Evolutionary conservation across 2,329 filamentous ascomycete genomes (phyloP).

Genomic region (Ascochyta fabae): DNA sequence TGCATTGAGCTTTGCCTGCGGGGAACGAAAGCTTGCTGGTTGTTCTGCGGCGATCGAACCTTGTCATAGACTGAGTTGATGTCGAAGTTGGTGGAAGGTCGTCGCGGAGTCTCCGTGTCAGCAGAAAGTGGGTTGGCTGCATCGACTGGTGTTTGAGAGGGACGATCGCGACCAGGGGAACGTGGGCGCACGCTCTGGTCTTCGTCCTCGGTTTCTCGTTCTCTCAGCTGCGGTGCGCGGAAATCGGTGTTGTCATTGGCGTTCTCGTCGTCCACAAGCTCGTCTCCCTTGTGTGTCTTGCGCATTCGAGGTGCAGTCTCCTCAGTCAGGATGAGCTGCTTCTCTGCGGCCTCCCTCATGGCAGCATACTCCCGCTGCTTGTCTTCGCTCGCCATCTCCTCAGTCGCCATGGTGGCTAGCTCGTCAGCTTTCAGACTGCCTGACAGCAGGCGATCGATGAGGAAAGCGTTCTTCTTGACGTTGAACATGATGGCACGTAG

Average conservation of each 20-base stretch:
- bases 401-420: constrained; percentile 84
- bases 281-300: constrained; percentile 93
- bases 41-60: constrained; percentile 73
- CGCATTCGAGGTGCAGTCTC: constrained; percentile 75
- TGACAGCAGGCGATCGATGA: constrained; percentile 77
- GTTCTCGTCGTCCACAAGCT: constrained; percentile 78
- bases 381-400: constrained; percentile 92
- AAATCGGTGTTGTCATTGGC: constrained; percentile 36
- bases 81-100: constrained; percentile 73
- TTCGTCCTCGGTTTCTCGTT: constrained; percentile 36
- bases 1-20: constrained; percentile 60
- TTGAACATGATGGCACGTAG: constrained; percentile 82
- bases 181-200: constrained; percentile 27
- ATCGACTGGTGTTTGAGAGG: constrained; percentile 29
- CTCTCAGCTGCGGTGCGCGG: constrained; percentile 32
- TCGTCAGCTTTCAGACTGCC: constrained; percentile 74
- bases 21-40: constrained; percentile 54
- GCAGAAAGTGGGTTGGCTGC: constrained; percentile 39
- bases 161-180: constrained; percentile 23
- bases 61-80: constrained; percentile 86
- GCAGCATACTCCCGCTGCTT: constrained; percentile 78
- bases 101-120: constrained; percentile 52
- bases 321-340: constrained; percentile 83
- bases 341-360: constrained; percentile 78
- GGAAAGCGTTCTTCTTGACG: constrained; percentile 82